Evolutionary conservation across 164 flowering plant species (phyloP).

Genomic region (grape (Vitis vinifera)): DNA sequence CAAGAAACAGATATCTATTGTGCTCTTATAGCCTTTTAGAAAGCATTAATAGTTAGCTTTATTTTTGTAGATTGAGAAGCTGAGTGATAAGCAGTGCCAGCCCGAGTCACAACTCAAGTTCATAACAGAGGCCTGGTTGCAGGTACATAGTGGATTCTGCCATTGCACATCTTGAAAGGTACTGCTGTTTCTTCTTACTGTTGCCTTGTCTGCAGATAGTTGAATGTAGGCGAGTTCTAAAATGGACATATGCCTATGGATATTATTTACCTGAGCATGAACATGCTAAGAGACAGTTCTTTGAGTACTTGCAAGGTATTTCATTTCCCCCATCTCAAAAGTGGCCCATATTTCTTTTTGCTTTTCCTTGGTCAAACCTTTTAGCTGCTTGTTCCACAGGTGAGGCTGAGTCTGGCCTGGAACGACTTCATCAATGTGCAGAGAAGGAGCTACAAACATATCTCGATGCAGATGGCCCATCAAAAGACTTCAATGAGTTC

Average conservation of each 20-base stretch:
- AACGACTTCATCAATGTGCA: constrained; percentile 21
- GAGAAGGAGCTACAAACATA: constrained; percentile 43
- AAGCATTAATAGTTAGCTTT: neutral
- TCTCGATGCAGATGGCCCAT: constrained; percentile 34
- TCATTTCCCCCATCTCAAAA: neutral
- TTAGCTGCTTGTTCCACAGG: constrained; percentile 27
- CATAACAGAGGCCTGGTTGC: constrained; percentile 86
- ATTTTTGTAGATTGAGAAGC: constrained; percentile 40
- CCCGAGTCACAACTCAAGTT: constrained; percentile 90
- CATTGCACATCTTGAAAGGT: neutral
- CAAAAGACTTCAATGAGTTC: constrained; percentile 44
- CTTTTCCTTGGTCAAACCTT: neutral
- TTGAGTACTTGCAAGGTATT: constrained; percentile 86
- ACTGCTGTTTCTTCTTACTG: neutral
- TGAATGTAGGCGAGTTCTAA: constrained; percentile 82
- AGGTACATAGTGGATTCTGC: constrained; percentile 35
- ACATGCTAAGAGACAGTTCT: constrained; percentile 68
- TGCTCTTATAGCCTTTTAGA: too few species aligned
- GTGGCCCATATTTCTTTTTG: neutral
- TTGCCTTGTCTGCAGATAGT: constrained; percentile 43
- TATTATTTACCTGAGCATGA: constrained; percentile 78
- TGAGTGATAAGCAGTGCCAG: constrained; percentile 51
- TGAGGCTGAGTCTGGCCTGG: constrained; percentile 52
- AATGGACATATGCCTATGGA: constrained; percentile 95
- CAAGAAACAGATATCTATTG: neutral